Conservation (phyloP, 1,284 basidiomycete species). For the Ganoderma multipileum region DNA sequence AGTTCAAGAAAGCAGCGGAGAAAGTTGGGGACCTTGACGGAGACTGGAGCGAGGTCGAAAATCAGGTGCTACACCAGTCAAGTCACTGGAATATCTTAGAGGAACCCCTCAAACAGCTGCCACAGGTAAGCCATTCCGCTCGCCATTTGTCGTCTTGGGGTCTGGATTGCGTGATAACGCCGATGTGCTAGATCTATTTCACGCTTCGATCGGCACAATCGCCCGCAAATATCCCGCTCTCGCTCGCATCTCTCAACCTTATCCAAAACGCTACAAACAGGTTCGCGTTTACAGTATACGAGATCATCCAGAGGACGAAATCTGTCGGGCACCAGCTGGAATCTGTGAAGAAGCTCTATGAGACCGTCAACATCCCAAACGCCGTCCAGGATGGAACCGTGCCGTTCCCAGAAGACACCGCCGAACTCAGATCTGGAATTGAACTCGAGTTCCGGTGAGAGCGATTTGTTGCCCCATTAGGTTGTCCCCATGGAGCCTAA, state of each 20-base stretch:
- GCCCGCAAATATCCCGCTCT: conserved; percentile 73
- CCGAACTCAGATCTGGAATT: conserved; percentile 58
- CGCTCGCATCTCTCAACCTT: conserved; percentile 73
- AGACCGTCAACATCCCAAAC: conserved; percentile 69
- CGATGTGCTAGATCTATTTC: conserved; percentile 63
- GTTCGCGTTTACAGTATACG: conserved; percentile 59
- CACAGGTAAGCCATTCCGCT: conserved; percentile 52
- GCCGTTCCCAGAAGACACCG: conserved; percentile 68
- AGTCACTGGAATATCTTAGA: conserved; percentile 48
- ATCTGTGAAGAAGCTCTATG: conserved; percentile 68
- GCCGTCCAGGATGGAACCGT: conserved; percentile 60
- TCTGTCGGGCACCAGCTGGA: conserved; percentile 63
- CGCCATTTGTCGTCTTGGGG: not conserved
- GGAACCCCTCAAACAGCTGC: conserved; percentile 63
- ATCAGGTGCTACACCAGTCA: not conserved
- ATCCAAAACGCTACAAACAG: conserved; percentile 64
- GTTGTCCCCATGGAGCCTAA: not conserved
- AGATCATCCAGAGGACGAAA: conserved; percentile 60
- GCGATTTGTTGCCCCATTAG: not conserved
- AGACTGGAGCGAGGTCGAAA: conserved; percentile 10
- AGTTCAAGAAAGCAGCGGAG: conserved; percentile 18
- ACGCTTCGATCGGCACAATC: conserved; percentile 74
- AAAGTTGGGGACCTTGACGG: conserved; percentile 1
- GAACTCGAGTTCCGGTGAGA: conserved; percentile 70
- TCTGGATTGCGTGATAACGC: conserved; percentile 54